Conservation (phyloP, 805 yeast species). For the Candida maris region DNA sequence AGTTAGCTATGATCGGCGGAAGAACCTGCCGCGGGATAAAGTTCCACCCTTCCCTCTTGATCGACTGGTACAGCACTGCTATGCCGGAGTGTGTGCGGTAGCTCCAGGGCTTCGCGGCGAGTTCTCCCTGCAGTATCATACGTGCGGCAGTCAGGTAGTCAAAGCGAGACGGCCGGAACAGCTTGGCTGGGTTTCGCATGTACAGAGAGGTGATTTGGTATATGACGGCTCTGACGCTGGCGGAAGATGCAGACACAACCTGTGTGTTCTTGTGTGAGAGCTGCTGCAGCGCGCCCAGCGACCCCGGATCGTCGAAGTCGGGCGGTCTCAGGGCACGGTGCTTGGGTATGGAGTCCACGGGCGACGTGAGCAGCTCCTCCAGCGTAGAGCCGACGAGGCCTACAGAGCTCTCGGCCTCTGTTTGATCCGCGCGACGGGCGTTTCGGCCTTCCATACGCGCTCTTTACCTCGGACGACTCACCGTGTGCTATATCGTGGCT, state of each 20-base stretch:
- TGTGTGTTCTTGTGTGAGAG: slow-evolving; percentile 40
- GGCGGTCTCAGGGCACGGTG: no score
- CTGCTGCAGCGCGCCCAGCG: slow-evolving; percentile 24
- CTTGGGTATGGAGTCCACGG: no score
- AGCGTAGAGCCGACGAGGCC: no score
- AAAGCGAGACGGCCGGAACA: slow-evolving; percentile 86
- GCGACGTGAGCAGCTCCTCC: no score
- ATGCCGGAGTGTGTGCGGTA: slow-evolving; percentile 72
- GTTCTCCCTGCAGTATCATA: slow-evolving; percentile 44
- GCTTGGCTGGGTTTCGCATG: slow-evolving; percentile 75
- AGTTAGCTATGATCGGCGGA: slow-evolving; percentile 86
- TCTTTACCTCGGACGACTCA: no score
- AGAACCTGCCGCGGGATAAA: slow-evolving; percentile 80
- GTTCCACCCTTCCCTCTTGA: slow-evolving; percentile 77
- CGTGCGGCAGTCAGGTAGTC: slow-evolving; percentile 76
- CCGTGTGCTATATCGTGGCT: no score
- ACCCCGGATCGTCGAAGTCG: no score
- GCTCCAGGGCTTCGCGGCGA: slow-evolving; percentile 46
- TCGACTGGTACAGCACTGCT: slow-evolving; percentile 68
- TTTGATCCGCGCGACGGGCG: no score
- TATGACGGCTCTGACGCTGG: slow-evolving; percentile 81
- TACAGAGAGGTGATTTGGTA: slow-evolving; percentile 76
- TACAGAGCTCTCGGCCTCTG: no score
- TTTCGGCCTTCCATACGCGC: no score
- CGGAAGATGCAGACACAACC: slow-evolving; percentile 75